Conservation (phyloP, 2,329 filamentous ascomycete species). For the Emergomyces pasteurianus region DNA sequence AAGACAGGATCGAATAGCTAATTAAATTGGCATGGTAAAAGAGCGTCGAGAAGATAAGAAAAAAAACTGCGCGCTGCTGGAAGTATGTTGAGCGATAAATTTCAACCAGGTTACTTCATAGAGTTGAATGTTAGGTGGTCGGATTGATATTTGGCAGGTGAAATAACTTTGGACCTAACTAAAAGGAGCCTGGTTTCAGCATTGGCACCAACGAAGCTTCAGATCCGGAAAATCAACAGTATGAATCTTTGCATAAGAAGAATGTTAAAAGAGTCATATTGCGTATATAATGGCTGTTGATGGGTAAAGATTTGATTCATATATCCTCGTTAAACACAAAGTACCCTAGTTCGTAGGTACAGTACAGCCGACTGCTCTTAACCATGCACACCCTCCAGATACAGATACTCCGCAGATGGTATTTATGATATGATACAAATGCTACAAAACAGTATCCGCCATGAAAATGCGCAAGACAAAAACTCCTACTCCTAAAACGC, state of each 20-base stretch:
- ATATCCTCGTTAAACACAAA: not conserved
- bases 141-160: not conserved
- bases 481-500: not conserved
- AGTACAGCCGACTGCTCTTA: not conserved
- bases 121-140: not conserved
- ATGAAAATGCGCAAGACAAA: not conserved
- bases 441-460: not conserved
- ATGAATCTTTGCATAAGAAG: not conserved
- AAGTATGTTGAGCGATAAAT: too few species aligned
- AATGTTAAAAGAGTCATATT: not conserved
- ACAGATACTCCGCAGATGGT: not conserved
- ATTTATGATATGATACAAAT: not conserved
- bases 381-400: not conserved
- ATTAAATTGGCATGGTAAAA: conserved; percentile 12
- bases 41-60: conserved; percentile 10
- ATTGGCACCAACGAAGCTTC: not conserved
- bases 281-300: not conserved
- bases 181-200: conserved; percentile 15
- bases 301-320: not conserved
- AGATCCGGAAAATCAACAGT: not conserved
- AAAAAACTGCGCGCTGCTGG: too few species aligned
- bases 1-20: not conserved
- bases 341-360: not conserved
- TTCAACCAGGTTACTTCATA: not conserved
- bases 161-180: conserved; percentile 6